A percentile compares a stretch with the other conserved stretches of the same genome.
Evolutionary conservation across 139 green algal species (phyloP).

Genomic region (Chlorella sp.): DNA sequence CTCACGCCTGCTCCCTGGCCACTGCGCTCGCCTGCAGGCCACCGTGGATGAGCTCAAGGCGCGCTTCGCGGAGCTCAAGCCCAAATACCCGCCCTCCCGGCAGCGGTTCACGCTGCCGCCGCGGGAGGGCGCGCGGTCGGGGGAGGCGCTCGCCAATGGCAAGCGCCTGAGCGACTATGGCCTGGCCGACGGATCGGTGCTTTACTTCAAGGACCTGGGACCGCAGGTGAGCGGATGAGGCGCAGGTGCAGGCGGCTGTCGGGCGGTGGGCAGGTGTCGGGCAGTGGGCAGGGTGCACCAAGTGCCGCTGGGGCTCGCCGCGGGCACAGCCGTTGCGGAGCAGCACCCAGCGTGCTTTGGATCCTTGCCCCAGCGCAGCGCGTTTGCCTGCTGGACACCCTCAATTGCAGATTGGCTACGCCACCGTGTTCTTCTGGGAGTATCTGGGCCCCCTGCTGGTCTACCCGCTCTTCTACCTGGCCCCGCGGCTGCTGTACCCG

Average conservation of each 20-base stretch:
- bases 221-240: constrained; percentile 65
- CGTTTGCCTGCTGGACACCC: too few relatives aligned
- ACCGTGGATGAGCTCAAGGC: constrained; percentile 86
- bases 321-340: too few relatives aligned
- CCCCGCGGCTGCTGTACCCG: constrained; percentile 80
- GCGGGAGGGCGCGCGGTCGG: constrained; percentile 66
- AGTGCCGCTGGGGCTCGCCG: too few relatives aligned
- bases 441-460: constrained; percentile 96
- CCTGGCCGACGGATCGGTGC: constrained; percentile 58
- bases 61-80: constrained; percentile 66
- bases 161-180: constrained; percentile 77
- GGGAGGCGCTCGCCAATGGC: constrained; percentile 64
- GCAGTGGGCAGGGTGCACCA: too few relatives aligned
- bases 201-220: constrained; percentile 97
- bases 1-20: background rate
- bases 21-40: constrained; percentile 53
- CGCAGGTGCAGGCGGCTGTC: background rate
- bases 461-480: constrained; percentile 95
- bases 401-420: constrained; percentile 86
- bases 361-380: too few relatives aligned
- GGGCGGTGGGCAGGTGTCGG: too few relatives aligned
- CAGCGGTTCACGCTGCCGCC: constrained; percentile 83
- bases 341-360: too few relatives aligned
- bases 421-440: constrained; percentile 98
- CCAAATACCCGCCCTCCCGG: constrained; percentile 69